phyloP scores from a whole-genome alignment of 2,329 filamentous ascomycete species.

The Emergomyces orientalis region DNA sequence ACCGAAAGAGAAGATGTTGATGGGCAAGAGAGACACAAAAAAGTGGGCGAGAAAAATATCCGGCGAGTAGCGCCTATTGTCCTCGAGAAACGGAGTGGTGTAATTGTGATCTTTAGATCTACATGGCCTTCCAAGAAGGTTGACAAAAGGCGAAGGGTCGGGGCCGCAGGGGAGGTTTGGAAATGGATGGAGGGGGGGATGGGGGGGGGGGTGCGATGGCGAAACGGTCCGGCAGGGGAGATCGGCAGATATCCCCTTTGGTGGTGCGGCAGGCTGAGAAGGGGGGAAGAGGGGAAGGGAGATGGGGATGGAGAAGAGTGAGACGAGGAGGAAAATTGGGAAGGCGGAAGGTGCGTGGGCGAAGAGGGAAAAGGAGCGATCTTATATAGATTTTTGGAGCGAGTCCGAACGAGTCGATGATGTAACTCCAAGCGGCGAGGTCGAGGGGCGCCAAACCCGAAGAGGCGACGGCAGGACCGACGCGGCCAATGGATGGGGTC shows the following conservation, averaged over 20 bases:
- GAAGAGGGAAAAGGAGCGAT: not conserved
- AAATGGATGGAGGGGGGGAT: too few relatives aligned
- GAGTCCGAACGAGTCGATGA: not conserved
- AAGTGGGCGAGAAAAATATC: not conserved
- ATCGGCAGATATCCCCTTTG: not conserved
- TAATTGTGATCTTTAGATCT: not conserved
- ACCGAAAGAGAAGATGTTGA: not conserved
- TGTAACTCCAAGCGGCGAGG: not conserved
- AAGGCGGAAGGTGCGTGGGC: not conserved
- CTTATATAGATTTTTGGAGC: not conserved
- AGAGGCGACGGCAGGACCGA: not conserved
- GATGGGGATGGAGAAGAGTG: not conserved
- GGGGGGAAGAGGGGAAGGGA: not conserved
- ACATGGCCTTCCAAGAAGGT: not conserved
- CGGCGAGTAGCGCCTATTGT: not conserved
- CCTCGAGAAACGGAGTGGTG: not conserved
- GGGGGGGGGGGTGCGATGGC: not conserved
- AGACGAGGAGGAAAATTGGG: not conserved
- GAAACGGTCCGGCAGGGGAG: not conserved
- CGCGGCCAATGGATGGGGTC: not conserved
- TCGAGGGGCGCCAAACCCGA: not conserved
- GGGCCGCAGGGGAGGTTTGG: too few relatives aligned
- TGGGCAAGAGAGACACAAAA: not conserved
- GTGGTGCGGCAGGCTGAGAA: not conserved
- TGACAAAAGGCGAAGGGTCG: not conserved